Percentiles rank a stretch among this genome's conserved stretches.
Conservation (phyloP, 2,329 filamentous ascomycete genomes). For the Neofusicoccum cordaticola region DNA sequence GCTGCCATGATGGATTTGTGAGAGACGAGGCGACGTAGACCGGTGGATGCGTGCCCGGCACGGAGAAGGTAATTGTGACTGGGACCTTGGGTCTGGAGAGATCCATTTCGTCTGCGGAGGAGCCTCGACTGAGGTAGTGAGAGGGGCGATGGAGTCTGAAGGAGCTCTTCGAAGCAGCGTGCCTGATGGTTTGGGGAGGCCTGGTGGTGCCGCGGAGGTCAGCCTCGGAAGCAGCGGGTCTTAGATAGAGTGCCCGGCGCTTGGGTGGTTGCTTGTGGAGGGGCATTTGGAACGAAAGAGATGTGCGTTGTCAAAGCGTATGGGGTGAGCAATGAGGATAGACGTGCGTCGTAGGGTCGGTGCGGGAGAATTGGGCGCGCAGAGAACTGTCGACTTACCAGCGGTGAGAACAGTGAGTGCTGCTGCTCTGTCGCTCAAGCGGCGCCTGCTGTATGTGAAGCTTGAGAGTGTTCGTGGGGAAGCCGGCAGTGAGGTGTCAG, state of each 20-base stretch:
- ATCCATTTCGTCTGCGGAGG: constrained; percentile 3
- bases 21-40: constrained; percentile 70
- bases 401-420: not conserved
- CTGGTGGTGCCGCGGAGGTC: constrained; percentile 3
- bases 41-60: constrained; percentile 60
- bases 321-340: not conserved
- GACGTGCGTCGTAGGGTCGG: not conserved
- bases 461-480: not conserved
- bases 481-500: not conserved
- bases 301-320: not conserved
- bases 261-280: not conserved
- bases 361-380: not conserved
- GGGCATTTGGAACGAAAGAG: constrained; percentile 5
- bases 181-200: constrained; percentile 12
- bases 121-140: not conserved
- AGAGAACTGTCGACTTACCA: not conserved
- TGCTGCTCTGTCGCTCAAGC: not conserved
- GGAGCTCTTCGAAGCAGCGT: not conserved
- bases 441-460: not conserved
- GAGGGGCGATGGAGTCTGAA: constrained; percentile 14
- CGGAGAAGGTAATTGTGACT: constrained; percentile 61
- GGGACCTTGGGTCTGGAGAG: constrained; percentile 16
- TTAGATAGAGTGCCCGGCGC: not conserved
- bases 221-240: constrained; percentile 14
- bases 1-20: constrained; percentile 64